These are phyloP conservation scores for Haplosporangium sp. DNA, from an alignment of 371 early-diverging fungal genomes.

Conservation along the genomic window DNA sequence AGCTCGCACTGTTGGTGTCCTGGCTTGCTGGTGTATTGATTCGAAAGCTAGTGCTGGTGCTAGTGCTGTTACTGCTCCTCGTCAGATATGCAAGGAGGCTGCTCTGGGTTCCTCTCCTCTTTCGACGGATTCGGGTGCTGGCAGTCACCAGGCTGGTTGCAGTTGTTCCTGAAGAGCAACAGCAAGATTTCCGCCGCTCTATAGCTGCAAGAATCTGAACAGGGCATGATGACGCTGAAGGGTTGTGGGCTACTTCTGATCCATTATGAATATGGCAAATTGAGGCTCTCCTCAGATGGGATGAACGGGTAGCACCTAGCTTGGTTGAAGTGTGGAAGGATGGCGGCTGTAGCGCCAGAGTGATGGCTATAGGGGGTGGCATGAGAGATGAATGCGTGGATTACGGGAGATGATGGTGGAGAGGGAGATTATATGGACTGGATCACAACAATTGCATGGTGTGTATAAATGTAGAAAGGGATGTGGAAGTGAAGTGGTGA, in stretches of 20 bases:
- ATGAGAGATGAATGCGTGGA: background rate
- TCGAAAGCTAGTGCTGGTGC: background rate
- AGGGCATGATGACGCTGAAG: too few species aligned
- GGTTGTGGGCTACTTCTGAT: background rate
- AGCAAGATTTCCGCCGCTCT: background rate
- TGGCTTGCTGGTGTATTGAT: background rate
- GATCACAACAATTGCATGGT: too few species aligned
- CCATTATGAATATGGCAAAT: background rate
- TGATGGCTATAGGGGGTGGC: background rate
- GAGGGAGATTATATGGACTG: too few species aligned
- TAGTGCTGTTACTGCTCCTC: background rate
- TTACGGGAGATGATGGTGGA: too few species aligned
- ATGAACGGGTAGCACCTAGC: background rate
- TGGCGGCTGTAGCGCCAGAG: background rate
- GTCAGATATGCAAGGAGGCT: slow-evolving; percentile 3
- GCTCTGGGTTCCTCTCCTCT: slow-evolving; percentile 1
- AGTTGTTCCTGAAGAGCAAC: background rate
- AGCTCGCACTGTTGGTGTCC: too few species aligned
- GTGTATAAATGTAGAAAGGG: too few species aligned
- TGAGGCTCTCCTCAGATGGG: background rate
- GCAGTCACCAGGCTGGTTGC: slow-evolving; percentile 6
- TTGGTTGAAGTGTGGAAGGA: background rate
- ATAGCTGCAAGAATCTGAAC: too few species aligned
- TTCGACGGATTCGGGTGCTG: slow-evolving; percentile 6
- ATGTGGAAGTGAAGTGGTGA: too few species aligned